Evolutionary conservation across 2,329 filamentous ascomycete genomes (phyloP).

Genomic region (Alternaria burnsii): DNA sequence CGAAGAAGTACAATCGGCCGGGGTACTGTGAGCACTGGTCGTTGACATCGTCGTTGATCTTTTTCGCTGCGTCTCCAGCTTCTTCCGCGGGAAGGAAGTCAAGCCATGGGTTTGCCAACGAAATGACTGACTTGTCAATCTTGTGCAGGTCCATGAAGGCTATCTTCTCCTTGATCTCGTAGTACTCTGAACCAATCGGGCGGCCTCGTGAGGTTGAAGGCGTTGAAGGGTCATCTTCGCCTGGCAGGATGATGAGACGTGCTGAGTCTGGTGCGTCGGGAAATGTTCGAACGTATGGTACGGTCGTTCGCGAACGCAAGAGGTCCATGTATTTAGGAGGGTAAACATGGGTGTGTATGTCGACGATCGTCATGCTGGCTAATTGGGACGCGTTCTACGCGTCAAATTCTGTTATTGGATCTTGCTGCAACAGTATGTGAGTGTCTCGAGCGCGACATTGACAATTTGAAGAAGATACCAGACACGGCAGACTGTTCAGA

Average conservation of each 20-base stretch:
- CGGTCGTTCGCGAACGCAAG: slow-evolving; percentile 64
- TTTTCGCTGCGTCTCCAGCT: slow-evolving; percentile 69
- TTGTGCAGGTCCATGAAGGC: slow-evolving; percentile 86
- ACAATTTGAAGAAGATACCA: neutral
- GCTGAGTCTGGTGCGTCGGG: slow-evolving; percentile 61
- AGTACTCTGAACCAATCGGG: slow-evolving; percentile 84
- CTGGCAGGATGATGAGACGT: slow-evolving; percentile 72
- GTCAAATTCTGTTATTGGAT: neutral
- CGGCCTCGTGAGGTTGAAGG: slow-evolving; percentile 70
- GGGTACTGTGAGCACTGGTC: slow-evolving; percentile 71
- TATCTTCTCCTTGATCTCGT: slow-evolving; percentile 79
- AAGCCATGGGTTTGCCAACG: slow-evolving; percentile 92
- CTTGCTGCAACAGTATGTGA: neutral
- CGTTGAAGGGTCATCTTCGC: slow-evolving; percentile 63
- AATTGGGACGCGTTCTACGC: slow-evolving; percentile 6
- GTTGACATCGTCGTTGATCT: slow-evolving; percentile 82
- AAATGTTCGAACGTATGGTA: slow-evolving; percentile 77
- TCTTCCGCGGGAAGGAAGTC: slow-evolving; percentile 75
- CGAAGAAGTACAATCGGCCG: slow-evolving; percentile 82
- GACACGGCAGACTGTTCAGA: neutral
- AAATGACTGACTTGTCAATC: slow-evolving; percentile 85
- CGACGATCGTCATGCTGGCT: slow-evolving; percentile 58
- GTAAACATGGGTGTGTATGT: slow-evolving; percentile 71
- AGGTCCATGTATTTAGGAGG: slow-evolving; percentile 67
- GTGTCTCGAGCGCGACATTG: neutral